Conservation (phyloP, 1,284 basidiomycete genomes). For the Leccinum fallax region DNA sequence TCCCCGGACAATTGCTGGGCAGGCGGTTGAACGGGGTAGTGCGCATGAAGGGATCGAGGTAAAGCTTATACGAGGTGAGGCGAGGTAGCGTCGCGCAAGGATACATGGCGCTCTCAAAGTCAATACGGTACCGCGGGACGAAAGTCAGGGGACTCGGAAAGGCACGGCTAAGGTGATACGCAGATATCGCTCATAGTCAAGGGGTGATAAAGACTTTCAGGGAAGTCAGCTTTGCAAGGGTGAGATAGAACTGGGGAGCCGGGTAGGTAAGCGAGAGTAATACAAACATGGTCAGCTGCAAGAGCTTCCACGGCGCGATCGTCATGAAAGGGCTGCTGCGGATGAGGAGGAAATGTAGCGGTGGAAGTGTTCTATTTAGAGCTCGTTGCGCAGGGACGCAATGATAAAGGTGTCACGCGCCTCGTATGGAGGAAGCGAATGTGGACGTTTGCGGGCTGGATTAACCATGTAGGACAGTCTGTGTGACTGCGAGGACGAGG, state of each 20-base stretch:
- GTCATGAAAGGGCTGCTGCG: constrained; percentile 34
- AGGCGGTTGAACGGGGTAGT: constrained; percentile 36
- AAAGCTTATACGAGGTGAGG: constrained; percentile 37
- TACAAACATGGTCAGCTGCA: constrained; percentile 17
- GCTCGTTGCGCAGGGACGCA: constrained; percentile 15
- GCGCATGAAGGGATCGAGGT: constrained; percentile 35
- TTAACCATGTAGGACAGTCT: constrained; percentile 27
- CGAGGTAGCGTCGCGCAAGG: constrained; percentile 21
- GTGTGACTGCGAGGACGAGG: constrained; percentile 21
- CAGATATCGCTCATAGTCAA: constrained; percentile 16
- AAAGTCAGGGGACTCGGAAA: constrained; percentile 4
- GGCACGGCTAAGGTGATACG: neutral
- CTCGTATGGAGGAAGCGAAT: constrained; percentile 11
- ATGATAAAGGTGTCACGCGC: neutral
- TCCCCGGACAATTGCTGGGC: constrained; percentile 38
- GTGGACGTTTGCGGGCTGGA: constrained; percentile 27
- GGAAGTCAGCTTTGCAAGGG: constrained; percentile 35
- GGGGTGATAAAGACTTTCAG: constrained; percentile 40
- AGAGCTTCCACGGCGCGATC: constrained; percentile 15
- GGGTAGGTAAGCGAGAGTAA: constrained; percentile 11
- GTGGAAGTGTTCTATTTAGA: neutral
- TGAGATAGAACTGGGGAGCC: constrained; percentile 39
- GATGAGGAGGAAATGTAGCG: neutral
- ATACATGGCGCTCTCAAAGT: constrained; percentile 45
- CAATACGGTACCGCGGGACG: constrained; percentile 16